Conservation (phyloP, 192 early-diverging fungal species). For the Spizellomyces punctatus region DNA sequence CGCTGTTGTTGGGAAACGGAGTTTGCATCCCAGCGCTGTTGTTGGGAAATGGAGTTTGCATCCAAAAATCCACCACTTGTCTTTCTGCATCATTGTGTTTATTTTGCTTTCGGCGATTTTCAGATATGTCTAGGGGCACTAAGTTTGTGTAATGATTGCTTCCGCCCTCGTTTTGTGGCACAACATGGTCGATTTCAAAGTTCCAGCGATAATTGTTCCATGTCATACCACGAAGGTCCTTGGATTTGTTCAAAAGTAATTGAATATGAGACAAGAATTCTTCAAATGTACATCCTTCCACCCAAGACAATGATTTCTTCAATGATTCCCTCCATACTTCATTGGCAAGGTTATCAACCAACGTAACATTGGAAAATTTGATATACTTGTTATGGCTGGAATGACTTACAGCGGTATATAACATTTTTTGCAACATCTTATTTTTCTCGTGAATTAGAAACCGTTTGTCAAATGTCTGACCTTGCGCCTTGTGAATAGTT, state of each 20-base stretch:
- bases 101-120: slow-evolving; percentile 9
- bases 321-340: neutral
- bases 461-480: slow-evolving; percentile 17
- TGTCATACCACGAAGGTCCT: slow-evolving; percentile 6
- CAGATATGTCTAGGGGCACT: neutral
- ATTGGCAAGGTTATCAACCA: neutral
- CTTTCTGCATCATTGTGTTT: neutral
- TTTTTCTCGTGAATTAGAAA: slow-evolving; percentile 23
- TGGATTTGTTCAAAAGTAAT: neutral
- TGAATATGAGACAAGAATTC: slow-evolving; percentile 15
- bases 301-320: neutral
- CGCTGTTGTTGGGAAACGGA: too few species aligned
- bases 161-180: slow-evolving; percentile 1
- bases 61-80: too few species aligned
- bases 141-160: slow-evolving; percentile 14
- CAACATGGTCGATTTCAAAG: slow-evolving; percentile 17
- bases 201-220: slow-evolving; percentile 13
- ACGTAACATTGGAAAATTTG: slow-evolving; percentile 8
- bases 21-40: too few species aligned
- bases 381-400: slow-evolving; percentile 13
- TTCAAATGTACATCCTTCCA: slow-evolving; percentile 22
- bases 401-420: slow-evolving; percentile 21
- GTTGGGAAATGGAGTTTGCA: too few species aligned
- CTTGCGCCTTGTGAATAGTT: slow-evolving; percentile 21
- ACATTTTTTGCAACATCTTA: slow-evolving; percentile 14